Conservation (phyloP, 1,284 basidiomycete species). For the Serendipita sp. region DNA sequence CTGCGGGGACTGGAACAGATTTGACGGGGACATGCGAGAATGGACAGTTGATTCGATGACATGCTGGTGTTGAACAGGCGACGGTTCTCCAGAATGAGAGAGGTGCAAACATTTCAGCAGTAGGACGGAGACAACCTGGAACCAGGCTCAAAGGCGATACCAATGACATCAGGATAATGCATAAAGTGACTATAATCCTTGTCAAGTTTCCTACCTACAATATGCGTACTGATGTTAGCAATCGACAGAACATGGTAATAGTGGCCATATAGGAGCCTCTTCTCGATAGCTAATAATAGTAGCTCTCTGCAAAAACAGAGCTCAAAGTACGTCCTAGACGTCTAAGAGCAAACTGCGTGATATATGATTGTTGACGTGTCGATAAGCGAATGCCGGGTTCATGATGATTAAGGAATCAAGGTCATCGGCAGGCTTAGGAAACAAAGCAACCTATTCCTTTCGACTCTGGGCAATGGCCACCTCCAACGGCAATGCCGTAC, state of each 20-base stretch:
- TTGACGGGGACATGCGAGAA: slow-evolving; percentile 42
- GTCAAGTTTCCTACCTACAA: too few relatives aligned
- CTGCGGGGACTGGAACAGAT: slow-evolving; percentile 23
- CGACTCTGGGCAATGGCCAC: not conserved
- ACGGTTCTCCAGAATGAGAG: slow-evolving; percentile 41
- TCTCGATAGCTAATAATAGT: not conserved
- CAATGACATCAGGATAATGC: too few relatives aligned
- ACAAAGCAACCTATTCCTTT: not conserved
- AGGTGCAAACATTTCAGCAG: slow-evolving; percentile 46
- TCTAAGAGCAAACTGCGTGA: slow-evolving; percentile 4
- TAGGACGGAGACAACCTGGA: not conserved
- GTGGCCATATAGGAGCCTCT: not conserved
- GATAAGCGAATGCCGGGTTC: not conserved
- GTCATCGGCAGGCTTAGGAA: too few relatives aligned
- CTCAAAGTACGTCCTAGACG: not conserved
- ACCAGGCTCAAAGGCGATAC: not conserved
- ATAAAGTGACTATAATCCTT: too few relatives aligned
- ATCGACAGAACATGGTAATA: too few relatives aligned
- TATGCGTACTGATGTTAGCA: too few relatives aligned
- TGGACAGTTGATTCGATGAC: slow-evolving; percentile 39
- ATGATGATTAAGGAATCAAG: not conserved
- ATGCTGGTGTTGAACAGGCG: slow-evolving; percentile 42
- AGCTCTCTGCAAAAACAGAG: not conserved
- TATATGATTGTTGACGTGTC: not conserved
- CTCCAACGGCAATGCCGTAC: not conserved